Base-by-base conservation (phyloP, 768 basidiomycete genomes). In the Postia placenta region DNA sequence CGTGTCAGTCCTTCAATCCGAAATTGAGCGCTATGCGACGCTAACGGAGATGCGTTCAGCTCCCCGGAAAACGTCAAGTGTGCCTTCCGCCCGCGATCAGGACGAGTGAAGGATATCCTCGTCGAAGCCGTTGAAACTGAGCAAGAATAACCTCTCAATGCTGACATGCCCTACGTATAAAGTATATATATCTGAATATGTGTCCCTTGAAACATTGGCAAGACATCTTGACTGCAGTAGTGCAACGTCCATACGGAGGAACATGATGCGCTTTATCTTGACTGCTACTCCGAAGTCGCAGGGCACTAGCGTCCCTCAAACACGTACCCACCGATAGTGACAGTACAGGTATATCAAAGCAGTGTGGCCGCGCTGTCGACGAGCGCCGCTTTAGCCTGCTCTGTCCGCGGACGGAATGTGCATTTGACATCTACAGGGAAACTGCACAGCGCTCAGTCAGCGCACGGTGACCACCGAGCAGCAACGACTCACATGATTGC, bases 401-500 rank as follows among this genome's bases (percentile, higher is more conserved):
- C 33, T n/a, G 33, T 9, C 9, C 33, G 33, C 24, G 41, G 41
- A 5, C 24, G 3, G 23, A 42, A 6, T 5, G 17, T 15, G 19
- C 41, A 42, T 23, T 19, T 23, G 24, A 25, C 24, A 23, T 42
- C 17, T 23, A 20, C 23, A 4, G 41, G 41, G 41, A 42, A 42
- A 12, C 41, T 42, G 38, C 11, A 7, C 7, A 9, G 11, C 11
- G 38, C 11, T 12, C 11, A 40, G 9, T 35, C 33, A 35, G 11
- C 33, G n/a, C 33, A 35, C n/a, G 9, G 33, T n/a, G 11, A 9
- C n/a, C 33, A 35, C 5, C 24, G 15, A 9, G 7, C 12, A 5
- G 20, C 11, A 38, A 20, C 22, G 3, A 48, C 48, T 49, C 27
- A 49, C 48, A 33, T n/a, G 12, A 49, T 42, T 5, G 28, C 22